These are phyloP conservation scores for Chaetomidium leptoderma DNA, from an alignment of 495 filamentous ascomycete genomes.

Conservation along the genomic window DNA sequence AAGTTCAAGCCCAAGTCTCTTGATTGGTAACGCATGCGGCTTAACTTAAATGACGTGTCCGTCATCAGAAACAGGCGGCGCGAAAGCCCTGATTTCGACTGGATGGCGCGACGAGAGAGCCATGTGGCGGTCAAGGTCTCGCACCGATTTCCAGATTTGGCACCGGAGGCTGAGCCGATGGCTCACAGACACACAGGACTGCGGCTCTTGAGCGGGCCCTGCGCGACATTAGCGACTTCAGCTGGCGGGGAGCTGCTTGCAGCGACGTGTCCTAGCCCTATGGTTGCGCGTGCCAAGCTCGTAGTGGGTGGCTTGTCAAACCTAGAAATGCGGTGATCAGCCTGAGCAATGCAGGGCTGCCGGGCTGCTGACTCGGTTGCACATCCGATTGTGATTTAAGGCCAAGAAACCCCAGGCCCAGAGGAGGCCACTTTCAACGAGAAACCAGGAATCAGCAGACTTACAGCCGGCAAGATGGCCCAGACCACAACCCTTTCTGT, in stretches of 20 bases:
- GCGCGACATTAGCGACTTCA: neutral
- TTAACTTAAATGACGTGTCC: too few species aligned
- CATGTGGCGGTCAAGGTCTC: slow-evolving; percentile 5
- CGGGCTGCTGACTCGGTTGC: neutral
- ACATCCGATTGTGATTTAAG: neutral
- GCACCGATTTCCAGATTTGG: slow-evolving; percentile 12
- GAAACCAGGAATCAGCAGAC: neutral
- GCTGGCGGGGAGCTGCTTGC: neutral
- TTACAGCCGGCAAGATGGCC: neutral
- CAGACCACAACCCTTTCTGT: neutral
- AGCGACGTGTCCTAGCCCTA: slow-evolving; percentile 7
- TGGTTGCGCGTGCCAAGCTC: slow-evolving; percentile 1
- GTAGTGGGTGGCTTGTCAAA: neutral
- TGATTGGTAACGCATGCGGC: too few species aligned
- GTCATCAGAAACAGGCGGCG: too few species aligned
- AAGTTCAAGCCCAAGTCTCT: too few species aligned
- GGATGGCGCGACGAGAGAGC: too few species aligned
- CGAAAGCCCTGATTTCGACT: too few species aligned
- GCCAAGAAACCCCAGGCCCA: neutral
- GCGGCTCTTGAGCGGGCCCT: slow-evolving; percentile 1
- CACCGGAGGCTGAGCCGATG: neutral
- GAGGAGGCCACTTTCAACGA: neutral
- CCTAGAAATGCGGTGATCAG: neutral
- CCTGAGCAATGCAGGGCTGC: slow-evolving; percentile 2
- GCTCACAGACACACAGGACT: neutral